Evolutionary conservation across 2,329 filamentous ascomycete species (phyloP), one percentile per base, ranked within the genome.

Genomic region (Colletotrichum karsti): DNA sequence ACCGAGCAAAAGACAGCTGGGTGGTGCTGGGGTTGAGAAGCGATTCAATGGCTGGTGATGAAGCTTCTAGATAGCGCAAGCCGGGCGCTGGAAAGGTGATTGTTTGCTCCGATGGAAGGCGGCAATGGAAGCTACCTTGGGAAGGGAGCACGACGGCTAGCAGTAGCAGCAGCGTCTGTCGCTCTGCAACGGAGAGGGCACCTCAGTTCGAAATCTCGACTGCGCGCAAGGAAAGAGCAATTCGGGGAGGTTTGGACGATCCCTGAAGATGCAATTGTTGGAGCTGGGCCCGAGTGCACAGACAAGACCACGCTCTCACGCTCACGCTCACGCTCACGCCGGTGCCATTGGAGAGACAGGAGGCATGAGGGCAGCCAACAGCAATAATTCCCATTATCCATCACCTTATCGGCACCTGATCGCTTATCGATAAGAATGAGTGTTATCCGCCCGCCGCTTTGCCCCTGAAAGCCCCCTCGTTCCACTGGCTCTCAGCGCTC

Each of bases 381-480:
- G 50, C 41, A 55, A 44, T 55, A 53, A 63, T 58, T 57, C 33
- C 33, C 10, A 35, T 35, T 35, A n/a, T n/a, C 22, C 39, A 62
- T 13, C 35, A 59, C 20, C 57, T 62, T 69, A 63, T 63, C 64
- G 64, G 67, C 64, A 70, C 67, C 64, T 70, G 67, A 70, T 64
- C 64, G 54, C 26, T 67, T 67, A 67, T 67, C 64, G 64, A 67
- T 64, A 67, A 67, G 30, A 12, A 18, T 1, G 7, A 8, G 20
- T 22, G 33, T 57, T 46, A 66, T 66, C 56, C 42, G 41, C 48
- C 15, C 41, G 24, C 63, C 28, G 41, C 53, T 5, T 28, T n/a
- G 26, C 48, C 63, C 57, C 57, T 62, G 58, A 67, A 57, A 28
- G 22, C 28, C 30, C n/a, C 22, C 30, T 39, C n/a, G 42, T 26